These are phyloP conservation scores for Backusella macrospora DNA, from an alignment of 192 early-diverging fungal genomes.

Conservation along the genomic window DNA sequence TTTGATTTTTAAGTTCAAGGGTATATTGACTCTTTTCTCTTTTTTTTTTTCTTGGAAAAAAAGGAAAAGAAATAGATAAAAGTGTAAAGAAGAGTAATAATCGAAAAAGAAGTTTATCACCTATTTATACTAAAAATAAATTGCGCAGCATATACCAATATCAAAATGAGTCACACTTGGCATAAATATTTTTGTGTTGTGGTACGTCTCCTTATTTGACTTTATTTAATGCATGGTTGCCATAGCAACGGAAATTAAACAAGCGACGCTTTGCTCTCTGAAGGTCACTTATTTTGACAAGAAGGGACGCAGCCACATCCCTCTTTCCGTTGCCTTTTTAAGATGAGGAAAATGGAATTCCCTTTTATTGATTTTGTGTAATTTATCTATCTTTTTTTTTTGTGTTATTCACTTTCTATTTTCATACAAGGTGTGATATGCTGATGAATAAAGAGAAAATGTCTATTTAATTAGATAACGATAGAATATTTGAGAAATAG, in stretches of 20 bases:
- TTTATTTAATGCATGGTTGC: conserved; percentile 1
- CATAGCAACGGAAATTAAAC: background rate
- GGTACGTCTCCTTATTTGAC: background rate
- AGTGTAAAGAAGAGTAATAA: background rate
- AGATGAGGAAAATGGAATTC: background rate
- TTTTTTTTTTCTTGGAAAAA: background rate
- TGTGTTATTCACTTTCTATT: background rate
- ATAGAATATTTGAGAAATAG: too few species aligned
- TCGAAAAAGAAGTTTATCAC: background rate
- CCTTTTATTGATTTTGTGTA: conserved; percentile 15
- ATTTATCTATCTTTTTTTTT: background rate
- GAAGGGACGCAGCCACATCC: conserved; percentile 4
- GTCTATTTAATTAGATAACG: too few species aligned
- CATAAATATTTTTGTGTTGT: background rate
- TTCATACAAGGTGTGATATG: background rate
- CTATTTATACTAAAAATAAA: background rate
- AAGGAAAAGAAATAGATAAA: background rate
- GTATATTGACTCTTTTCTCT: background rate
- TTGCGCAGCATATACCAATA: background rate
- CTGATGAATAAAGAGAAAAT: too few species aligned
- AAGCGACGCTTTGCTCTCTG: background rate
- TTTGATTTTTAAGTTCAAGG: background rate
- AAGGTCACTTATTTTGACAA: background rate
- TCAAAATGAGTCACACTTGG: conserved; percentile 1
- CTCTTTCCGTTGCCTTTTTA: conserved; percentile 12